A percentile compares a stretch with the other conserved stretches of the same genome.
These are phyloP conservation scores for Mycena galericulata DNA, from an alignment of 768 basidiomycete genomes.

Conservation along the genomic window DNA sequence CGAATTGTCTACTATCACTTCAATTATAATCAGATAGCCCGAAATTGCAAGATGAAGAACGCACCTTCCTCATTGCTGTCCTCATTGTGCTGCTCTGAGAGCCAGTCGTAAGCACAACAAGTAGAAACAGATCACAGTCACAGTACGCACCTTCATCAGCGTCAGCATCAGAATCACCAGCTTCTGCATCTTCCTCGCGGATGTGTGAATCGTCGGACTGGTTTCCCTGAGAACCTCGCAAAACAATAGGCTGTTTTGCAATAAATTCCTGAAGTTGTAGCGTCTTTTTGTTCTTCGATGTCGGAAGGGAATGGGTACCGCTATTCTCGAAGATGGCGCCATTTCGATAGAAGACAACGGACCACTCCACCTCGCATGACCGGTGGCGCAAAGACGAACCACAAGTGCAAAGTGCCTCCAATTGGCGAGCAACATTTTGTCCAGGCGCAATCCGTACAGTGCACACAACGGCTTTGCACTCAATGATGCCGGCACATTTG, in stretches of 20 bases:
- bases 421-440: too few species aligned
- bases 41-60: neutral
- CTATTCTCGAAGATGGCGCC: slow-evolving; percentile 20
- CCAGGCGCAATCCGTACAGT: too few species aligned
- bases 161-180: neutral
- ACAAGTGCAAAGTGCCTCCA: slow-evolving; percentile 11
- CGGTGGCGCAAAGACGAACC: slow-evolving; percentile 1
- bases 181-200: neutral
- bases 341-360: slow-evolving; percentile 3
- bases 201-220: neutral
- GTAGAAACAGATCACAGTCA: too few species aligned
- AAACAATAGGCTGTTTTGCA: too few species aligned
- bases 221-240: neutral
- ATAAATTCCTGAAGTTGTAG: too few species aligned
- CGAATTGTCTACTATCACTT: too few species aligned
- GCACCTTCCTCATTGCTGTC: neutral
- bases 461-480: too few species aligned
- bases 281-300: neutral
- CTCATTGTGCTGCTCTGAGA: neutral
- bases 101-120: neutral
- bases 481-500: too few species aligned
- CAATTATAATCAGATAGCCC: neutral
- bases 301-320: slow-evolving; percentile 17
- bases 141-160: too few species aligned
- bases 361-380: slow-evolving; percentile 14